Percentiles rank a stretch among this genome's conserved stretches.
Evolutionary conservation across 495 filamentous ascomycete genomes (phyloP).

Genomic region (Corynascus novoguineensis): DNA sequence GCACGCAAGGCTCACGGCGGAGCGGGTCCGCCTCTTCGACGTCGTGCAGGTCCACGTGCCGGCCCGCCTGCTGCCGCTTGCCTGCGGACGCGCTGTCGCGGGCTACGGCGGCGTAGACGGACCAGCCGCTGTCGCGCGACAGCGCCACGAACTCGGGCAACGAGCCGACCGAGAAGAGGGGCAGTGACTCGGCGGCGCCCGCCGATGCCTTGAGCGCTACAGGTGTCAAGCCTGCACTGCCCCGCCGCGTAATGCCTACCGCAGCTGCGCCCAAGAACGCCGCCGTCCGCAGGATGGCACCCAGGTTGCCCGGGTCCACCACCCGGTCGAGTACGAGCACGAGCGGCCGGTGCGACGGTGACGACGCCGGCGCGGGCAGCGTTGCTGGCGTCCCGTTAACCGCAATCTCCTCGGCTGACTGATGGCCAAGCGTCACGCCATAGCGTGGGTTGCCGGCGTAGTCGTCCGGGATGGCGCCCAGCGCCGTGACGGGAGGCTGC

Average conservation of each 20-base stretch:
- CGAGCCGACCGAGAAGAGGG: constrained; percentile 59
- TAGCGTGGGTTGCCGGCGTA: constrained; percentile 26
- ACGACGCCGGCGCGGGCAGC: constrained; percentile 33
- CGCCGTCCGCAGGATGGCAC: constrained; percentile 78
- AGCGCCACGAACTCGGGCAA: constrained; percentile 62
- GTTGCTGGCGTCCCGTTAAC: constrained; percentile 59
- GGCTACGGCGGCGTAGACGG: constrained; percentile 63
- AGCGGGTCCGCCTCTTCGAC: constrained; percentile 47
- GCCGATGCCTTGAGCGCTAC: constrained; percentile 79
- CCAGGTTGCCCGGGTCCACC: constrained; percentile 82
- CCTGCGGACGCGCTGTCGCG: constrained; percentile 41
- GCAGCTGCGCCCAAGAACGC: constrained; percentile 81
- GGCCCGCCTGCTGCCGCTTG: constrained; percentile 25
- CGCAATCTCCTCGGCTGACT: constrained; percentile 64
- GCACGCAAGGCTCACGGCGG: constrained; percentile 56
- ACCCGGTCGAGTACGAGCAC: constrained; percentile 88
- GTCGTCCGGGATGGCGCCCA: constrained; percentile 45
- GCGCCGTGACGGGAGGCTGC: constrained; percentile 57
- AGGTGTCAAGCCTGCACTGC: constrained; percentile 66
- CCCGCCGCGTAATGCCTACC: constrained; percentile 58
- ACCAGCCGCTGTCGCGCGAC: constrained; percentile 69
- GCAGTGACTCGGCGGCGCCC: constrained; percentile 75
- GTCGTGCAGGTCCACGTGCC: constrained; percentile 29
- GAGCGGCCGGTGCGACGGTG: constrained; percentile 61
- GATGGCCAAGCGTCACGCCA: constrained; percentile 46